Evolutionary conservation across 306 rosid species (phyloP).

Genomic region (Rosa rugosa): DNA sequence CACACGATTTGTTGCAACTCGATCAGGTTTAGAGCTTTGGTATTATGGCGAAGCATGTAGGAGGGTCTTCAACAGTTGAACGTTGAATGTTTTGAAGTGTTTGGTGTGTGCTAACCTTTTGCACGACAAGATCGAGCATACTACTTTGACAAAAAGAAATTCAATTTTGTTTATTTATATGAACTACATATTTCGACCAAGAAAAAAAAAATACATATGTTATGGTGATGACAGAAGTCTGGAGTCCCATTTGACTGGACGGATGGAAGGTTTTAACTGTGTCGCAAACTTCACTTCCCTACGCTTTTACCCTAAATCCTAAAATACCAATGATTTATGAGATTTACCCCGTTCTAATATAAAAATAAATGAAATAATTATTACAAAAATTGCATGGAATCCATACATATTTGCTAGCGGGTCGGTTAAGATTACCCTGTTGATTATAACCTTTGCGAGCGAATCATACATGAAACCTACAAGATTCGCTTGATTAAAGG

Average conservation of each 20-base stretch:
- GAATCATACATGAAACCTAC: background rate
- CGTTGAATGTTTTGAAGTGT: background rate
- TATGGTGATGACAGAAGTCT: background rate
- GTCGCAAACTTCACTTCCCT: background rate
- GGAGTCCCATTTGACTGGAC: background rate
- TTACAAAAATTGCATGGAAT: background rate
- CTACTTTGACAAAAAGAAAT: background rate
- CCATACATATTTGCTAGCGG: too few relatives aligned
- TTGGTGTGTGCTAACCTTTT: constrained; percentile 2
- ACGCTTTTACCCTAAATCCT: background rate
- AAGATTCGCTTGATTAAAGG: background rate
- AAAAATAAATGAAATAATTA: background rate
- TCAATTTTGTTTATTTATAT: background rate
- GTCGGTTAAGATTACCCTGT: too few relatives aligned
- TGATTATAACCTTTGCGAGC: too few relatives aligned
- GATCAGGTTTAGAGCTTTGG: background rate
- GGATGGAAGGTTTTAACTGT: background rate
- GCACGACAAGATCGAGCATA: background rate
- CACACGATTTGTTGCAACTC: background rate
- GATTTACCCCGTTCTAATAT: background rate
- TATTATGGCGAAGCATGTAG: background rate
- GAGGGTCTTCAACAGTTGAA: constrained; percentile 4
- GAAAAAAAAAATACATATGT: background rate
- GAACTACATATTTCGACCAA: background rate
- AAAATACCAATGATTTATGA: background rate